phyloP scores from a whole-genome alignment of 106 monocot genomes.

The Ottelia alismoides region DNA sequence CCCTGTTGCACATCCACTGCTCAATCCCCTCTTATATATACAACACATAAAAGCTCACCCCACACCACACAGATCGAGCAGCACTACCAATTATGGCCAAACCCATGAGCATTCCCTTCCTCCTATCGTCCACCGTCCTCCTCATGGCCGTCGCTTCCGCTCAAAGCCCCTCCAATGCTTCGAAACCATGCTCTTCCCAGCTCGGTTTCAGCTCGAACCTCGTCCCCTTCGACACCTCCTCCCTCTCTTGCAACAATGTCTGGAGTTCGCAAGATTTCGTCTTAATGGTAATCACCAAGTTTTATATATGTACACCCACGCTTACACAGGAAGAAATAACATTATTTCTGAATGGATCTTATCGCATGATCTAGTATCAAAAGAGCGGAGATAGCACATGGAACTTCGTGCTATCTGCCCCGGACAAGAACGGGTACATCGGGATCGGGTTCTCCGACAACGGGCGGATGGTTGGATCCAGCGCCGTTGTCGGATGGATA shows the following conservation, averaged over 20 bases:
- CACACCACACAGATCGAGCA: no score
- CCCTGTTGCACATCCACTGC: no score
- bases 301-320: neutral
- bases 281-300: neutral
- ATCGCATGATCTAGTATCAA: neutral
- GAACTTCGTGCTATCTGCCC: neutral
- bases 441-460: no score
- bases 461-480: neutral
- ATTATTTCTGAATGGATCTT: neutral
- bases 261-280: neutral
- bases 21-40: no score
- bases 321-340: neutral
- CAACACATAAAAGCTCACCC: no score
- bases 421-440: conserved; percentile 3
- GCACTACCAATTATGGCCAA: no score
- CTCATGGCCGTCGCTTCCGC: no score
- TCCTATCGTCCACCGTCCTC: neutral
- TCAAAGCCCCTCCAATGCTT: no score
- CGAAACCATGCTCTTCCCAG: neutral
- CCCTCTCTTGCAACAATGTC: neutral
- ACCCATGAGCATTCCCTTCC: no score
- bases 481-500: conserved; percentile 5
- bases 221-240: no score
- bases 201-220: neutral
- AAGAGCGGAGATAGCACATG: neutral